Percentiles rank a stretch among this genome's conserved stretches.
Conservation (phyloP, 176 grass and related monocot genomes). For the Pharus latifolius region DNA sequence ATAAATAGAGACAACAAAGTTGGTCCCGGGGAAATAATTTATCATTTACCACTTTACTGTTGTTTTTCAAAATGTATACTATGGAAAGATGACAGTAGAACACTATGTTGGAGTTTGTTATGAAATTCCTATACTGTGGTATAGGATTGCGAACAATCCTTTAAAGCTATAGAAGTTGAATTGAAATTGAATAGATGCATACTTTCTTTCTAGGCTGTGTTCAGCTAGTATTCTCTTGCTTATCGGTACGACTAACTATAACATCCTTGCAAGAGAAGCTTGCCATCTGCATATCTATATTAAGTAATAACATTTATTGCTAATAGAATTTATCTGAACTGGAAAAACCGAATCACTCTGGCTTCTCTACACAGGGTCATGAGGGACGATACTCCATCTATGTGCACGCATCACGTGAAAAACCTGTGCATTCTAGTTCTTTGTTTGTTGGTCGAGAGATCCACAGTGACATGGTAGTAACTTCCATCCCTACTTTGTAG, state of each 20-base stretch:
- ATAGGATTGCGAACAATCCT: not conserved
- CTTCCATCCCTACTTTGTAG: slow-evolving; percentile 7
- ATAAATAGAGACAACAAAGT: not conserved
- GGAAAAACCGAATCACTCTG: slow-evolving; percentile 4
- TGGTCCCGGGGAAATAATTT: not conserved
- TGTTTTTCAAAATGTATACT: not conserved
- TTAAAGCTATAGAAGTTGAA: not conserved
- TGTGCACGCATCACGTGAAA: slow-evolving; percentile 79
- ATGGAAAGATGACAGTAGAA: not conserved
- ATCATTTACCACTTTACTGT: not conserved
- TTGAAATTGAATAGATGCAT: not conserved
- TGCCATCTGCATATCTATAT: not conserved
- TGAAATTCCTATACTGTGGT: not conserved
- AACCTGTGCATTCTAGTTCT: slow-evolving; percentile 74
- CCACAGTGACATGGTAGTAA: slow-evolving; percentile 69
- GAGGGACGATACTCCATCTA: slow-evolving; percentile 92
- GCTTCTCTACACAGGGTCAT: slow-evolving; percentile 57
- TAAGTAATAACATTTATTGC: not conserved
- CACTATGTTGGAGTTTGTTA: not conserved
- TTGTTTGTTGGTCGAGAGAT: slow-evolving; percentile 82
- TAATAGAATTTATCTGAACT: slow-evolving; percentile 10
- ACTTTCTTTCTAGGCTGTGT: too few species aligned
- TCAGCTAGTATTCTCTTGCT: not conserved
- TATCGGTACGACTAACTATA: not conserved
- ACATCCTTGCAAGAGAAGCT: not conserved